Percentiles rank a stretch among this genome's conserved stretches.
Evolutionary conservation across 768 basidiomycete species (phyloP).

Genomic region (Tylopilus rubrobrunneus): DNA sequence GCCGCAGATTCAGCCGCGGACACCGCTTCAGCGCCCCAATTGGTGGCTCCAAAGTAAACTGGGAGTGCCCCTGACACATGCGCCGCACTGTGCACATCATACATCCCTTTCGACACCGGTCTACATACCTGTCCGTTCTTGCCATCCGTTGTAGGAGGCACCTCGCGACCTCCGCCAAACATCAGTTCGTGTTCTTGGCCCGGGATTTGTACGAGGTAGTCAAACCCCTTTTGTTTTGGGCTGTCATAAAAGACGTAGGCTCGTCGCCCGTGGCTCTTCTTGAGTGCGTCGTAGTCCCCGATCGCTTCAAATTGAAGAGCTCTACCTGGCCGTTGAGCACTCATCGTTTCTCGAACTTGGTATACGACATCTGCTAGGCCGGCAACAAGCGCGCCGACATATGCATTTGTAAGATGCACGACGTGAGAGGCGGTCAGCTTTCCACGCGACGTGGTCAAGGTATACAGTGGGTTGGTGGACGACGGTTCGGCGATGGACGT

Average conservation of each 20-base stretch:
- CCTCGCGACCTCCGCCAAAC: conserved; percentile 60
- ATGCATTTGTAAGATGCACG: conserved; percentile 55
- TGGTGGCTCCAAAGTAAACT: conserved; percentile 45
- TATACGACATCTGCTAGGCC: conserved; percentile 32
- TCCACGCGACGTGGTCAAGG: conserved; percentile 42
- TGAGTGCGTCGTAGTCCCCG: background rate
- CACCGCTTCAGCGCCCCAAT: conserved; percentile 41
- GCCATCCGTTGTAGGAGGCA: conserved; percentile 6
- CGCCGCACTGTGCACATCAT: conserved; percentile 34
- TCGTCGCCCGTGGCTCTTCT: conserved; percentile 38
- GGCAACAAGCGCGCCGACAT: conserved; percentile 44
- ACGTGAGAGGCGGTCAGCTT: conserved; percentile 37
- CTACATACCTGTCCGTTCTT: conserved; percentile 13
- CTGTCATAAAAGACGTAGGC: conserved; percentile 58
- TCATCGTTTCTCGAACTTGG: conserved; percentile 51
- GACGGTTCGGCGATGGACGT: conserved; percentile 31
- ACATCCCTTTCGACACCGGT: conserved; percentile 27
- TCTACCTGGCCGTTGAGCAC: conserved; percentile 55
- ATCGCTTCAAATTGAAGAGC: conserved; percentile 20
- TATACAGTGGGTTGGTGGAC: conserved; percentile 30
- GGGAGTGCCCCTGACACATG: conserved; percentile 50
- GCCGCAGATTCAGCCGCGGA: too few relatives aligned
- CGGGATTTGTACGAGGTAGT: conserved; percentile 67
- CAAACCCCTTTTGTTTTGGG: conserved; percentile 39
- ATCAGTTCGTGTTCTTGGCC: conserved; percentile 48